Base-by-base conservation (phyloP, 2,329 filamentous ascomycete genomes). In the Aspergillus quadrilineatus region DNA sequence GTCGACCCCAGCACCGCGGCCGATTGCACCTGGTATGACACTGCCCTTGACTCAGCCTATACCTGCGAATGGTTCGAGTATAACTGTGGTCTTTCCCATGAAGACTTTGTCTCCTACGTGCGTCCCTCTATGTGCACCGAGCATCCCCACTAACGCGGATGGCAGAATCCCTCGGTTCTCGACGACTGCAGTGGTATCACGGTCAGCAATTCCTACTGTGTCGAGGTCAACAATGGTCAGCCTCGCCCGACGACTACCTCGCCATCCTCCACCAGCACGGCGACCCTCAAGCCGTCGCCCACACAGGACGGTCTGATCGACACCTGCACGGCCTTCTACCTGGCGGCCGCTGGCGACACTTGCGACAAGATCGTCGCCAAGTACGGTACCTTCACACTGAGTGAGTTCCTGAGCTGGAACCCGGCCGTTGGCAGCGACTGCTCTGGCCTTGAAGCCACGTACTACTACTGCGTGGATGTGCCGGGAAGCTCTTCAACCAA, bases 341-440 rank as follows among this genome's bases (percentile, higher is more conserved):
- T 32, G 26, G 43, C 26, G 10, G 26, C 6, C 5, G 17, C 43
- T 6, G 43, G 43, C 14, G 43, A 54, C n/a, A 28, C 15, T 30
- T 54, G 55, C 41, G 3, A 14, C 4, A 30, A 29, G 6, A 53
- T 54, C 15, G 45, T 42, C 4, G 17, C 17, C 8, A 32, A 32
- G 6, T 32, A 53, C n/a, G 36, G 46, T 12, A 57, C 26, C 28
- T 46, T 57, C 30, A 14, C 50, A 12, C 12, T 43, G 4, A n/a
- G 29, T 12, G 15, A 53, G 1, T 57, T 57, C 12, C 39, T 46
- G 36, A 22, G 15, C 2, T 57, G 55, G 50, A 57, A 57, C 22
- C 55, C 50, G 17, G 39, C 30, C 26, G 41, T 54, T 3, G 50
- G 50, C n/a, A 6, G 8, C 7, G 30, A 32, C 17, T 53, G 55